A percentile compares a stretch with the other conserved stretches of the same genome.
phyloP scores from a whole-genome alignment of 805 yeast genomes.

The Yarrowia hollandica region DNA sequence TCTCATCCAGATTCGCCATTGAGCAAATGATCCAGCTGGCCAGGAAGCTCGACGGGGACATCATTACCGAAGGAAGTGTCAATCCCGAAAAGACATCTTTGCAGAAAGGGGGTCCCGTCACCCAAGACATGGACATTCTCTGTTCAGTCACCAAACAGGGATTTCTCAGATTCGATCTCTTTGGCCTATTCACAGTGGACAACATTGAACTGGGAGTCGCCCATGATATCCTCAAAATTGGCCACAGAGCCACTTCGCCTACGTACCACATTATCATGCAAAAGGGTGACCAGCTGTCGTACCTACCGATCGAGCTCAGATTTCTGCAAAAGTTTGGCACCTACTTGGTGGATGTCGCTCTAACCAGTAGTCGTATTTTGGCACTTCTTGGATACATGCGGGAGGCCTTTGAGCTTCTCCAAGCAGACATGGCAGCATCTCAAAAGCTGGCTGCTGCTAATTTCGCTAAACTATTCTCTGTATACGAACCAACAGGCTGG shows the following conservation, averaged over 20 bases:
- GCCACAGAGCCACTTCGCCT: conserved; percentile 5
- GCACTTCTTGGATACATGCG: conserved; percentile 41
- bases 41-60: conserved; percentile 2
- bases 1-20: conserved; percentile 15
- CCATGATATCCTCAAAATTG: conserved; percentile 9
- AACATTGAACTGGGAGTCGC: not conserved
- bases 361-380: conserved; percentile 43
- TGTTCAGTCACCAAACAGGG: conserved; percentile 3
- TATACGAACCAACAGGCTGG: not conserved
- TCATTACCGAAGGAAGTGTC: not conserved
- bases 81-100: not conserved
- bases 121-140: conserved; percentile 6
- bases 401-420: conserved; percentile 39
- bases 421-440: conserved; percentile 39
- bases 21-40: conserved; percentile 29
- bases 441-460: conserved; percentile 37
- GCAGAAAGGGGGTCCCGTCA: not conserved
- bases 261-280: conserved; percentile 14
- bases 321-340: conserved; percentile 28
- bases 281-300: conserved; percentile 19
- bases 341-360: conserved; percentile 36
- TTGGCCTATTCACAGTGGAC: conserved; percentile 14
- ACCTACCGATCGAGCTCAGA: conserved; percentile 25
- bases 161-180: conserved; percentile 1
- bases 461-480: conserved; percentile 23